These are phyloP conservation scores for Pilaira anomala DNA, from an alignment of 192 early-diverging fungal genomes.

Conservation along the genomic window DNA sequence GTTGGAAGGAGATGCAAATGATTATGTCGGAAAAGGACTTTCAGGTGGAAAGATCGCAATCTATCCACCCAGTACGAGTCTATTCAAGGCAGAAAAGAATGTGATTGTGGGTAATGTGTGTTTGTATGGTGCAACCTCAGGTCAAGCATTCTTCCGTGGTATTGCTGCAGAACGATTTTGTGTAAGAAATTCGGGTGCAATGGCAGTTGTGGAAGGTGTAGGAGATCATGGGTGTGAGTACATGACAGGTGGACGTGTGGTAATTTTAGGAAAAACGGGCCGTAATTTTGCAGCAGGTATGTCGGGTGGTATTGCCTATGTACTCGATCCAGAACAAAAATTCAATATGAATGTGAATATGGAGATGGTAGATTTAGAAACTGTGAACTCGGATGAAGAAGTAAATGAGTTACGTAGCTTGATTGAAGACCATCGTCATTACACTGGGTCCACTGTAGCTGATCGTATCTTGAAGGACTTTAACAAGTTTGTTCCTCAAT, in stretches of 20 bases:
- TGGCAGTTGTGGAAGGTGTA: constrained; percentile 91
- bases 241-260: constrained; percentile 96
- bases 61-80: constrained; percentile 79
- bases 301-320: constrained; percentile 96
- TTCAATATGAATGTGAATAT: constrained; percentile 78
- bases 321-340: constrained; percentile 65
- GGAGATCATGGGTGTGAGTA: constrained; percentile 99
- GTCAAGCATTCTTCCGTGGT: constrained; percentile 88
- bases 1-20: constrained; percentile 97
- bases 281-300: constrained; percentile 99
- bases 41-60: constrained; percentile 89
- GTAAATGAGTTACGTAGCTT: constrained; percentile 68
- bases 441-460: constrained; percentile 80
- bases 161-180: constrained; percentile 97
- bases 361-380: constrained; percentile 89
- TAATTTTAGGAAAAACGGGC: constrained; percentile 85
- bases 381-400: constrained; percentile 75
- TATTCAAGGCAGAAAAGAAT: constrained; percentile 83
- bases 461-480: constrained; percentile 69
- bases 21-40: constrained; percentile 98
- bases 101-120: constrained; percentile 97
- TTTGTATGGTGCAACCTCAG: constrained; percentile 93
- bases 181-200: constrained; percentile 97
- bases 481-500: constrained; percentile 65
- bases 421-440: constrained; percentile 77